A percentile compares a stretch with the other conserved stretches of the same genome.
These are phyloP conservation scores for Batrachochytrium dendrobatidis DNA, from an alignment of 371 early-diverging fungal species.

Conservation along the genomic window DNA sequence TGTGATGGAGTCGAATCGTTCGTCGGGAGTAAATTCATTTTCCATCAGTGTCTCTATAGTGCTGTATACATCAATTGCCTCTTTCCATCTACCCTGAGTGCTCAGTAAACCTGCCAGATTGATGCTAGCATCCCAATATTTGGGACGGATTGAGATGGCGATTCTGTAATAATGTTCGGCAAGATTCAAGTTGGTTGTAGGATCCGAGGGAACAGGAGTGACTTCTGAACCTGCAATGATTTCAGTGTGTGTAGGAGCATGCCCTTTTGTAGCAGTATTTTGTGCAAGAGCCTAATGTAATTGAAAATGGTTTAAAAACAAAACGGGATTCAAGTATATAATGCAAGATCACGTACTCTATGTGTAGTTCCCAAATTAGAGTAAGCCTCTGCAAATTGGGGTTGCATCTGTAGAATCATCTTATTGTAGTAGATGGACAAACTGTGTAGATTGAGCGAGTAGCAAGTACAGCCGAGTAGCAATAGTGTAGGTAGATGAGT, in stretches of 20 bases:
- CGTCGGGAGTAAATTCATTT: slow-evolving; percentile 11
- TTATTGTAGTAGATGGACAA: slow-evolving; percentile 73
- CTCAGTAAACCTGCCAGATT: slow-evolving; percentile 79
- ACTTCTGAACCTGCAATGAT: background rate
- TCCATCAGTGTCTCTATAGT: slow-evolving; percentile 54
- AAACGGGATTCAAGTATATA: background rate
- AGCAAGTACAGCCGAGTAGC: slow-evolving; percentile 80
- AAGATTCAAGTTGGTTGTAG: slow-evolving; percentile 10
- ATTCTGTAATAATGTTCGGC: slow-evolving; percentile 84
- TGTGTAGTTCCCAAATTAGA: slow-evolving; percentile 86
- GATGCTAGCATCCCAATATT: slow-evolving; percentile 89
- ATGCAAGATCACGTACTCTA: slow-evolving; percentile 51
- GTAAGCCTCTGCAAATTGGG: slow-evolving; percentile 84
- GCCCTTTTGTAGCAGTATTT: background rate
- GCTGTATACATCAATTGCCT: slow-evolving; percentile 75
- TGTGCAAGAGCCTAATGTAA: background rate
- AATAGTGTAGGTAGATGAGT: slow-evolving; percentile 74
- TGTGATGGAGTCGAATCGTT: slow-evolving; percentile 10
- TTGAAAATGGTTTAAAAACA: too few species aligned
- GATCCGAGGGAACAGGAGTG: background rate
- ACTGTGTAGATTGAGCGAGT: slow-evolving; percentile 63
- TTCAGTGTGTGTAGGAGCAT: background rate
- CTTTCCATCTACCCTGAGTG: slow-evolving; percentile 40
- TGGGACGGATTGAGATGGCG: slow-evolving; percentile 75
- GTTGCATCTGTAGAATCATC: slow-evolving; percentile 68